These are phyloP conservation scores for Malassezia vespertilionis DNA, from an alignment of 1,284 basidiomycete genomes.

Conservation along the genomic window DNA sequence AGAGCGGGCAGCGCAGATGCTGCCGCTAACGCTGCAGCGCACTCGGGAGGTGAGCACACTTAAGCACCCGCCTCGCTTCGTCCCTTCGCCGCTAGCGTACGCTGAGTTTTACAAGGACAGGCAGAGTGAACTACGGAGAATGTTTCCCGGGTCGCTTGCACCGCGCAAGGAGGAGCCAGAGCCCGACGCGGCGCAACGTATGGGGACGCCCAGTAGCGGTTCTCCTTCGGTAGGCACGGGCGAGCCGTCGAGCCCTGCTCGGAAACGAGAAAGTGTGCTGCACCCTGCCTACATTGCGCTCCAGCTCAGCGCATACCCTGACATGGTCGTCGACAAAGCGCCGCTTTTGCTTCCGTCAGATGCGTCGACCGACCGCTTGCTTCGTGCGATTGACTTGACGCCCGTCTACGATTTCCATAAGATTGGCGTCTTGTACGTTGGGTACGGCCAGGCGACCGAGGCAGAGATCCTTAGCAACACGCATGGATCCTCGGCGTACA, in stretches of 20 bases:
- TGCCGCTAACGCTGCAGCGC: conserved; percentile 2
- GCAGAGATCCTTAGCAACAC: conserved; percentile 77
- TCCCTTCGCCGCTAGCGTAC: conserved; percentile 2
- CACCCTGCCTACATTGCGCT: conserved; percentile 79
- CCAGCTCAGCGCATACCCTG: conserved; percentile 58
- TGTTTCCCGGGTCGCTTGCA: background rate
- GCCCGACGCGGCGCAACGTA: no score
- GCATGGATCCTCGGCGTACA: conserved; percentile 87
- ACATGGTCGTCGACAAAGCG: conserved; percentile 42
- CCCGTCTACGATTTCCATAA: conserved; percentile 97
- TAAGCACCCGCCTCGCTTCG: background rate
- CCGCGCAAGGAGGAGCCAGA: background rate
- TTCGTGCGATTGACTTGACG: conserved; percentile 67
- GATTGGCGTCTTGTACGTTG: conserved; percentile 91
- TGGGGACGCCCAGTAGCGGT: no score
- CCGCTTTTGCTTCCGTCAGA: conserved; percentile 51
- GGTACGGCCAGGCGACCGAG: conserved; percentile 75
- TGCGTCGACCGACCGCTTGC: conserved; percentile 55
- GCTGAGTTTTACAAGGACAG: background rate
- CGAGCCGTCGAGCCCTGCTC: background rate
- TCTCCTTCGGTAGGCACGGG: background rate
- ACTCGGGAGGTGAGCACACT: background rate
- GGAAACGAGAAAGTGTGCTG: conserved; percentile 43
- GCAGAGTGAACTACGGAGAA: background rate
- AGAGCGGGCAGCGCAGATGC: conserved; percentile 2